Percentiles rank a stretch among this genome's conserved stretches.
Evolutionary conservation across 2,329 filamentous ascomycete species (phyloP).

Genomic region (Chaetomiaceae sp.): DNA sequence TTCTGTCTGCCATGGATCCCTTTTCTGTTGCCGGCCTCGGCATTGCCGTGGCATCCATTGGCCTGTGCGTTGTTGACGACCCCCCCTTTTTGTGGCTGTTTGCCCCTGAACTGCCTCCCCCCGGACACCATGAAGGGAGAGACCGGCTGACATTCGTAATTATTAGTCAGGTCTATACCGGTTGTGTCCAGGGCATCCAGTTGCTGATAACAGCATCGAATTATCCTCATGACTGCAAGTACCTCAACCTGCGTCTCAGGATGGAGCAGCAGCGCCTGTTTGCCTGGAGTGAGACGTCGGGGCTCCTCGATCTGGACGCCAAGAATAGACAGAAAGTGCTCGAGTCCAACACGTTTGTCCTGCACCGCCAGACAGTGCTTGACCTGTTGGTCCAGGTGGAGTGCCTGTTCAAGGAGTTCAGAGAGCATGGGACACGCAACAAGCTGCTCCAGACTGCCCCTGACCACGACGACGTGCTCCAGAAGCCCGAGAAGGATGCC

Average conservation of each 20-base stretch:
- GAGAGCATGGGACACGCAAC: constrained; percentile 39
- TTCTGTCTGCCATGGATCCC: constrained; percentile 44
- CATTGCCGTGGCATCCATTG: constrained; percentile 42
- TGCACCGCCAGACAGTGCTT: constrained; percentile 47
- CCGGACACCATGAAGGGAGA: too few relatives aligned
- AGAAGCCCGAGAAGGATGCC: constrained; percentile 41
- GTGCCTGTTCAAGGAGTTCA: constrained; percentile 45
- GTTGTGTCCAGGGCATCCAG: constrained; percentile 47
- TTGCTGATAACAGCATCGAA: constrained; percentile 45
- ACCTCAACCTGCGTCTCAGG: constrained; percentile 45
- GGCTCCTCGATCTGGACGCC: constrained; percentile 41
- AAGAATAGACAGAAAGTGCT: constrained; percentile 40
- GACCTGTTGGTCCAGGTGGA: constrained; percentile 46
- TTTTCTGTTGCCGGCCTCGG: constrained; percentile 40
- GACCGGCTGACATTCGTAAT: too few relatives aligned
- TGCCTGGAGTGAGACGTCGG: constrained; percentile 47
- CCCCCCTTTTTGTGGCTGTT: too few relatives aligned
- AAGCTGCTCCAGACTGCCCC: constrained; percentile 33
- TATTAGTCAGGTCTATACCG: constrained; percentile 46
- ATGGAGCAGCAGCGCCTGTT: constrained; percentile 49
- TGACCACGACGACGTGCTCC: constrained; percentile 35
- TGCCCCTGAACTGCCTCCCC: too few relatives aligned
- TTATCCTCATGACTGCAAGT: constrained; percentile 45
- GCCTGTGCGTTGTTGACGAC: too few relatives aligned
- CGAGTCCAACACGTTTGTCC: constrained; percentile 44